Conservation (phyloP, 768 basidiomycete species). For the Mrakia frigida region DNA sequence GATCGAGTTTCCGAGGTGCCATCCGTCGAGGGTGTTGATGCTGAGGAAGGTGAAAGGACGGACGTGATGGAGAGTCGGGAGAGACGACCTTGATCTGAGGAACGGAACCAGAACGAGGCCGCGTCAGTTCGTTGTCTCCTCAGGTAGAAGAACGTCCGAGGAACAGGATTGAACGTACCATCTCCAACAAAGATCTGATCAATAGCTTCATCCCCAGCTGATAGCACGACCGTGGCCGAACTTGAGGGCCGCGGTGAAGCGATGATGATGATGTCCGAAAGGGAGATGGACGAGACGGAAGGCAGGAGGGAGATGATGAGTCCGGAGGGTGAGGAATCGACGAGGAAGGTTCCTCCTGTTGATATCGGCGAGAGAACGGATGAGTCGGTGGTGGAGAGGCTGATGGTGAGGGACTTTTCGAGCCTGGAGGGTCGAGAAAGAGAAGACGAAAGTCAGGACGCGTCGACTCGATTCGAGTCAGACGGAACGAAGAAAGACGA, state of each 20-base stretch:
- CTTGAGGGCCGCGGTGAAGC: background rate
- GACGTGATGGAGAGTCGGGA: background rate
- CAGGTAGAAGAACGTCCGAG: background rate
- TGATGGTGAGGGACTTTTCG: background rate
- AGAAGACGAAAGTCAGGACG: background rate
- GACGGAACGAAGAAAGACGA: background rate
- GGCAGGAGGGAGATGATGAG: background rate
- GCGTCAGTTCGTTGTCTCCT: background rate
- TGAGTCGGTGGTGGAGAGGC: background rate
- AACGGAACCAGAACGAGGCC: too few relatives aligned
- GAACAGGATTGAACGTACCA: background rate
- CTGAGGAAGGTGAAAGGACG: background rate
- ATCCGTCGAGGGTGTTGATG: background rate
- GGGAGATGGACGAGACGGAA: background rate
- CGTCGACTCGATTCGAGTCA: background rate
- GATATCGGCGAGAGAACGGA: background rate
- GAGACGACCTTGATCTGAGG: background rate
- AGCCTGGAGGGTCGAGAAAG: background rate
- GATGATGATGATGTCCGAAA: background rate
- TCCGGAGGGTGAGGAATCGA: background rate
- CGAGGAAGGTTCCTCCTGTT: background rate
- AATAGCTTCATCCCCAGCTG: background rate
- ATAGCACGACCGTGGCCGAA: background rate
- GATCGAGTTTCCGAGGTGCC: background rate
- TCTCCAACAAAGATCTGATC: constrained; percentile 1